Evolutionary conservation across 306 rosid species (phyloP), one percentile per base, ranked within the genome.

Genomic region (Vigna mungo): DNA sequence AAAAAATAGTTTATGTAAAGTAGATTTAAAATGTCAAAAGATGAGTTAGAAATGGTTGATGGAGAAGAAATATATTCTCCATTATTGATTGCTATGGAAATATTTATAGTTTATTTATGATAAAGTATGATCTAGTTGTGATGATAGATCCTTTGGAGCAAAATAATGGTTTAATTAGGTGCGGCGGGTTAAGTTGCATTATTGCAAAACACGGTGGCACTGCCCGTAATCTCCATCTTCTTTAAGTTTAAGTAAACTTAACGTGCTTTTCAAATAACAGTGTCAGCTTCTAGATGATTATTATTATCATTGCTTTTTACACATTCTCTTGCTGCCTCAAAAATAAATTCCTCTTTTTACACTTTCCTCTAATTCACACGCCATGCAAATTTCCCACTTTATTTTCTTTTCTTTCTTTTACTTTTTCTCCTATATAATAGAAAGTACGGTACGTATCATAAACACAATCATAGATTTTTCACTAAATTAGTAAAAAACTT

Each of bases 61-160:
- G 25, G 64, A 78, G 66, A 71, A 79, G 23, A 79, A 61, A 79
- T 71, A 71, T 79, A 71, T 71, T 62, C 83, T 44, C 83, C 59
- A 79, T 62, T 13, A 52, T 25, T 72, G 74, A 17, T 25, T 63
- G 74, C 9, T 12, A 52, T 64, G 8, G 36, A 25, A 25, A 51
- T n/a, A 39, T 11, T 68, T 13, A 17, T 51, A 68, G 20, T 71
- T 78, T 49, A 12, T 34, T 21, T 60, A 36, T 39, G 15, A 51
- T 62, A 34, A 77, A 66, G 75, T 68, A 25, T 5, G 20, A 53
- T 68, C n/a, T 9, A 18, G 5, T 16, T 46, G 2, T 54, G 69
- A 9, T 62, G 62, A 18, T 30, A 27, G 68, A 65, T 77, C 13
- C 32, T 36, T 36, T 61, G 34, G 14, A 7, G 41, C 37, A 54